Conservation (phyloP, 345 rosid genomes). For the Lepidium aucheri region DNA sequence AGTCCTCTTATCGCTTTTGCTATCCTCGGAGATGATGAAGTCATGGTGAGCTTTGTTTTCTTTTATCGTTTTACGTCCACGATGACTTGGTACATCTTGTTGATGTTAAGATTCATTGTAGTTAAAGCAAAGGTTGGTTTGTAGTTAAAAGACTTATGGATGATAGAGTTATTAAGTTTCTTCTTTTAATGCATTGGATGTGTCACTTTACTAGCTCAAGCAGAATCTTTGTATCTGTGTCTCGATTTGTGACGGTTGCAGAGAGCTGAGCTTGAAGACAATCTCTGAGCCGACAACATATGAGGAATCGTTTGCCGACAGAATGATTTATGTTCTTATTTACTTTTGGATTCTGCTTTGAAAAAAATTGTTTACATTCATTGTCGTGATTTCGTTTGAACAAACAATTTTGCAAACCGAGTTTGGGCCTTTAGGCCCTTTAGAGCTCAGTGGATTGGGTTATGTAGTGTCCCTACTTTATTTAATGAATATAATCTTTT, state of each 20-base stretch:
- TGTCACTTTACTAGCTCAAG: neutral
- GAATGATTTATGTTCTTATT: neutral
- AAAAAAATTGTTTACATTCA: no score
- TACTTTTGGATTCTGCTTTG: neutral
- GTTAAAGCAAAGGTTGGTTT: neutral
- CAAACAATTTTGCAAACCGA: no score
- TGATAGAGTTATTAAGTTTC: neutral
- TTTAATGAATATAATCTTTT: no score
- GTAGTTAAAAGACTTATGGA: constrained; percentile 10
- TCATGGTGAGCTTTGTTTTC: constrained; percentile 4
- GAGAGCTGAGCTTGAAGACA: constrained; percentile 2
- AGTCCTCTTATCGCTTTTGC: neutral
- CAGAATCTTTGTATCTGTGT: neutral
- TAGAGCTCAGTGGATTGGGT: no score
- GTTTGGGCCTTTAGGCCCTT: no score
- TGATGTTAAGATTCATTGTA: constrained; percentile 10
- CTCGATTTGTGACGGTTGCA: neutral
- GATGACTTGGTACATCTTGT: constrained; percentile 10
- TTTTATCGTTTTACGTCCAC: neutral
- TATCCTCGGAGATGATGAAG: neutral
- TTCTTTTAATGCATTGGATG: constrained; percentile 1
- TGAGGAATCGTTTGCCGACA: neutral
- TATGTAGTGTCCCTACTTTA: no score
- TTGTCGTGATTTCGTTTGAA: no score
- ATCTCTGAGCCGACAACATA: neutral